Percentiles rank a stretch among this genome's conserved stretches.
These are phyloP conservation scores for Xylaria sp. DNA, from an alignment of 2,329 filamentous ascomycete genomes.

Conservation along the genomic window DNA sequence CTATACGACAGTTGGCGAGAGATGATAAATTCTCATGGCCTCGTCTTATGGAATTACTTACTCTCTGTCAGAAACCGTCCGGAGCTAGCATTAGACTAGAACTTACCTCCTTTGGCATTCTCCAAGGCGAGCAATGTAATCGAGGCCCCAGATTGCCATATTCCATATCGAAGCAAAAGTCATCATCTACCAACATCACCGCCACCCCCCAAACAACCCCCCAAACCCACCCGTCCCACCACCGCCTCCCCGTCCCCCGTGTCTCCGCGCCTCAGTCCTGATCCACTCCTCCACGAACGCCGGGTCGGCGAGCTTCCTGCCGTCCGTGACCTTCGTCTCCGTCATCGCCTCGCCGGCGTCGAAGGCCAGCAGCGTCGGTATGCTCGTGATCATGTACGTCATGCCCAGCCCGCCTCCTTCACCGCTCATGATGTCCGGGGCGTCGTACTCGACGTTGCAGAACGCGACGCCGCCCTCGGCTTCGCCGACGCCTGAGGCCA, in stretches of 20 bases:
- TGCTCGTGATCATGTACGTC: constrained; percentile 67
- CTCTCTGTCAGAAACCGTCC: background rate
- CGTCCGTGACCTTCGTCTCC: constrained; percentile 62
- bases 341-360: constrained; percentile 65
- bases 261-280: constrained; percentile 60
- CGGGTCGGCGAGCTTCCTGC: constrained; percentile 59
- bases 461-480: constrained; percentile 66
- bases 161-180: no score
- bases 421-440: constrained; percentile 63
- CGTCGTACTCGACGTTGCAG: constrained; percentile 66
- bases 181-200: constrained; percentile 30
- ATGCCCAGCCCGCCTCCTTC: constrained; percentile 55
- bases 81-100: background rate
- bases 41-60: background rate
- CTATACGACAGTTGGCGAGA: background rate
- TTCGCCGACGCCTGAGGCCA: constrained; percentile 65
- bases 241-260: constrained; percentile 57
- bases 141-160: no score
- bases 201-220: constrained; percentile 49
- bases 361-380: constrained; percentile 69
- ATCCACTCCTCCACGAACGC: constrained; percentile 67
- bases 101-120: background rate
- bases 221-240: constrained; percentile 44
- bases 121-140: no score
- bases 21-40: background rate